Percentiles rank a stretch among this genome's conserved stretches.
These are phyloP conservation scores for Ephemerocybe angulata DNA, from an alignment of 768 basidiomycete species.

Conservation along the genomic window DNA sequence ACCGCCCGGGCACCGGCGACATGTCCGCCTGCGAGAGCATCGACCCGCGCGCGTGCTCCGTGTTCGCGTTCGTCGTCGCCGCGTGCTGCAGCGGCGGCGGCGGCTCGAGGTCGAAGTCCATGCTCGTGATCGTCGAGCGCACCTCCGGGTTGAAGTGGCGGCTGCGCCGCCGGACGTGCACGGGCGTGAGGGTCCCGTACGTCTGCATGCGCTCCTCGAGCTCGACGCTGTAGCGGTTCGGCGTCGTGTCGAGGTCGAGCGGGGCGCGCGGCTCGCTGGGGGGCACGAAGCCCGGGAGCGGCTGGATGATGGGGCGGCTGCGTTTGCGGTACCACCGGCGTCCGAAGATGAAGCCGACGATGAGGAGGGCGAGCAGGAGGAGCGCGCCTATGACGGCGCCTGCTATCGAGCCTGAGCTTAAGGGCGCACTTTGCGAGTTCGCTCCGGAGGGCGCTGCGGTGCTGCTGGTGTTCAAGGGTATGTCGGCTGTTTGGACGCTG, in stretches of 20 bases:
- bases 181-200: background rate
- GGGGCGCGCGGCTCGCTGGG: background rate
- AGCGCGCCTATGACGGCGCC: background rate
- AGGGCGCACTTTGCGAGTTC: background rate
- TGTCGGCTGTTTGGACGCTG: background rate
- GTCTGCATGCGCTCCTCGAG: slow-evolving; percentile 1
- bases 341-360: slow-evolving; percentile 1
- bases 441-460: background rate
- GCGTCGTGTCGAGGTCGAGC: background rate
- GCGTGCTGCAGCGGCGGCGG: background rate
- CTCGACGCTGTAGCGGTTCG: slow-evolving; percentile 1
- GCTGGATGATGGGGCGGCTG: background rate
- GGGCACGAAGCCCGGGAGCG: background rate
- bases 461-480: too few species aligned
- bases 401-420: background rate
- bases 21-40: background rate
- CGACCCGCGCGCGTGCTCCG: background rate
- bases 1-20: background rate
- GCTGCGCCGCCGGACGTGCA: background rate
- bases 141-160: slow-evolving; percentile 1
- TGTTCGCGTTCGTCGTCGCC: background rate
- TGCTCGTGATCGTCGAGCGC: background rate
- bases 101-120: background rate
- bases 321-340: slow-evolving; percentile 2
- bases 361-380: background rate